Base-by-base conservation (phyloP, 192 early-diverging fungal genomes). In the Dissophora globulifera region DNA sequence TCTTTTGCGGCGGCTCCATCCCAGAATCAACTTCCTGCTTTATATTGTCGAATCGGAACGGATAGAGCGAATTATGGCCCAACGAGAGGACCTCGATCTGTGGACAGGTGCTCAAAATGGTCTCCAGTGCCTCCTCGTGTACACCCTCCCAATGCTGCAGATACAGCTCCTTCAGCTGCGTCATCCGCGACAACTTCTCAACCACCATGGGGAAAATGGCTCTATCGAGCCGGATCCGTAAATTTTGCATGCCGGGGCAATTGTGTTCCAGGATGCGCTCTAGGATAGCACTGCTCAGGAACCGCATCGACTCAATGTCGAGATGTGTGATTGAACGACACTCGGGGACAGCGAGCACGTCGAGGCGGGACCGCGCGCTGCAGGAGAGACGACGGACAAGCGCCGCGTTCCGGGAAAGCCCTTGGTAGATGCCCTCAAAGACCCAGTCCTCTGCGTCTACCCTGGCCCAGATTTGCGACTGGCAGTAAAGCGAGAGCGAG, bases 111-210 rank as follows among this genome's bases (percentile, higher is more conserved):
- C 53, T 38, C 29, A 71, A 27, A 41, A 62, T 38, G 1, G 22
- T 23, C 19, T 25, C 69, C 11, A 71, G 20, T 2, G 69, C 29
- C 2, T 71, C 69, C 35, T 62, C 45, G 10, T 61, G 32, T 19
- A 71, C 15, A 1, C 59, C 58, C 16, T 62, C 69, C 69, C 69
- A 71, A 53, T 62, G 69, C 29, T 71, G 69, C n/a, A 71, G 22
- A 30, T 56, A 71, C 32, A 71, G 27, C 25, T 71, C 69, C 30
- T 48, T 61, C 13, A 71, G n/a, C 15, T 56, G 46, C n/a, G 7
- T 50, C 69, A 71, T 71, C 13, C 20, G 55, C 25, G 22, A n/a
- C 17, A 71, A 0, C 11, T 62, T 56, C 4, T 49, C 40, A 0
- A 22, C 23, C 22, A 57, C 43, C 46, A 62, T 56, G n/a, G 59